Conservation (phyloP, 306 rosid genomes). For the Casuarina glauca region DNA sequence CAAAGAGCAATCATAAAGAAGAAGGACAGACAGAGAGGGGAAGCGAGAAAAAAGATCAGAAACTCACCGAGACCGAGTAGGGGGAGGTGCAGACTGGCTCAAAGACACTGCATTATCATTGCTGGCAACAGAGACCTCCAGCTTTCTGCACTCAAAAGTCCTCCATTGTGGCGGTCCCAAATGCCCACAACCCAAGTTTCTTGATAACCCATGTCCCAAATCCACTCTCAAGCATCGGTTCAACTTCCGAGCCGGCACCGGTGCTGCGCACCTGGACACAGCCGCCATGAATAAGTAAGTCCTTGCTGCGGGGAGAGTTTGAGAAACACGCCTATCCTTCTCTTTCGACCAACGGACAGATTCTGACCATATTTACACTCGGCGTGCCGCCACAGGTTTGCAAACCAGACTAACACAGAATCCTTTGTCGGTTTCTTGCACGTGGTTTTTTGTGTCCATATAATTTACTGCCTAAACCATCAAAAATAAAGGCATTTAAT, state of each 20-base stretch:
- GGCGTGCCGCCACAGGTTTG: too few species aligned
- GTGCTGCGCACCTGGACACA: slow-evolving; percentile 18
- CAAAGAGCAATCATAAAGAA: neutral
- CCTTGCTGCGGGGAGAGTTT: neutral
- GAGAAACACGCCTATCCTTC: too few species aligned
- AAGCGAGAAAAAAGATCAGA: neutral
- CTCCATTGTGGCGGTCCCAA: slow-evolving; percentile 18
- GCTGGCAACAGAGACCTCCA: slow-evolving; percentile 28
- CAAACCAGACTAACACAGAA: too few species aligned
- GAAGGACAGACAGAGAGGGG: neutral
- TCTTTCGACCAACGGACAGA: too few species aligned
- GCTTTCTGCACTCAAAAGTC: slow-evolving; percentile 24
- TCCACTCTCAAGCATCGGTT: neutral
- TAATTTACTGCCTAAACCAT: too few species aligned
- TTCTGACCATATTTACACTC: too few species aligned
- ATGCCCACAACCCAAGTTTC: slow-evolving; percentile 19
- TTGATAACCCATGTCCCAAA: slow-evolving; percentile 26
- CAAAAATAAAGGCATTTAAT: too few species aligned
- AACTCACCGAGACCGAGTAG: slow-evolving; percentile 36
- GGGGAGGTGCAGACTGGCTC: slow-evolving; percentile 24
- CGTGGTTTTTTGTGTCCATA: too few species aligned
- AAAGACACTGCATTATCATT: slow-evolving; percentile 32
- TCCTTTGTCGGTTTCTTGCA: too few species aligned
- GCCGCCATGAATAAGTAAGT: slow-evolving; percentile 33
- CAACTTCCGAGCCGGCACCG: slow-evolving; percentile 13